Conservation (phyloP, 2,329 filamentous ascomycete genomes). For the Pseudonectria foliicola region DNA sequence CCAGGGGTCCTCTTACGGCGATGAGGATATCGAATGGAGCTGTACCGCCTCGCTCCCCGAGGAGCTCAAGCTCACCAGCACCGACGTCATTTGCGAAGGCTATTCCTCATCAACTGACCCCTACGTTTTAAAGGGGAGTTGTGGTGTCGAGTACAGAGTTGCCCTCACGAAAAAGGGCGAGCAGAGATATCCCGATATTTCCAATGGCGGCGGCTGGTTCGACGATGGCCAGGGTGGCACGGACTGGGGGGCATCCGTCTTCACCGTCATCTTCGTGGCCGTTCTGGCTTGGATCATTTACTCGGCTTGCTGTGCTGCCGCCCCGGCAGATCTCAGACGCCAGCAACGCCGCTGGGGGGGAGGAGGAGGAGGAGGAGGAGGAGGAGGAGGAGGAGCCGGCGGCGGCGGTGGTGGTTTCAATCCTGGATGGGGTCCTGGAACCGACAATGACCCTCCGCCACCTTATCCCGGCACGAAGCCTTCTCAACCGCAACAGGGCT, state of each 20-base stretch:
- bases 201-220: constrained; percentile 30
- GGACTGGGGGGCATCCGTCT: constrained; percentile 39
- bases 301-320: constrained; percentile 34
- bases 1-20: constrained; percentile 69
- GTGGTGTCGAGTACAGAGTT: constrained; percentile 83
- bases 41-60: constrained; percentile 60
- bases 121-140: constrained; percentile 86
- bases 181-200: constrained; percentile 55
- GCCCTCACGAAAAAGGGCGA: constrained; percentile 72
- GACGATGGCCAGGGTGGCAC: constrained; percentile 22
- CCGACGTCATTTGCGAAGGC: constrained; percentile 89
- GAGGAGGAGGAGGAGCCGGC: constrained; percentile 31
- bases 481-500: constrained; percentile 34
- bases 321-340: constrained; percentile 8
- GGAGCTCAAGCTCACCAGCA: constrained; percentile 66
- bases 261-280: constrained; percentile 54
- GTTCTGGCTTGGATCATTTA: constrained; percentile 57
- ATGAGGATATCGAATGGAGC: constrained; percentile 83
- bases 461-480: constrained; percentile 34
- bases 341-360: constrained; percentile 27
- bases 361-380: constrained; percentile 35
- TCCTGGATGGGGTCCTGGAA: constrained; percentile 26
- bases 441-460: constrained; percentile 45
- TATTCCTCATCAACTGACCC: constrained; percentile 70
- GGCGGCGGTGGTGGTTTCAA: constrained; percentile 34